Base-by-base conservation (phyloP, 768 basidiomycete species). In the Lentinus tigrinus region DNA sequence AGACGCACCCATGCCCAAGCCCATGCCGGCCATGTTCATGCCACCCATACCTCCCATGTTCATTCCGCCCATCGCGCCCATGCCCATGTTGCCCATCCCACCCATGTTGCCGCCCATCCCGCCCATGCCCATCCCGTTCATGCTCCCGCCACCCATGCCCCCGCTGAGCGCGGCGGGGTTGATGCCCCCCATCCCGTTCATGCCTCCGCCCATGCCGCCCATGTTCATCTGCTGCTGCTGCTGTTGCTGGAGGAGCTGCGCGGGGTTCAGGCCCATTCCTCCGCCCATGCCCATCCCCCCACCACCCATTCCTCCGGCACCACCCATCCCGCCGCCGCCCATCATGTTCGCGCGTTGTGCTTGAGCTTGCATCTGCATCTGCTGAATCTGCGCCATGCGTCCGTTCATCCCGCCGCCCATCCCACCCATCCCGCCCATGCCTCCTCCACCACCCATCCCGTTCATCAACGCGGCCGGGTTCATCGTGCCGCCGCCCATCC, bases 401-500 rank as follows among this genome's bases (percentile, higher is more conserved):
- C 47, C 42, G 53, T 50, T 38, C 51, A 58, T 57, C 16, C 55
- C 55, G 0, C 43, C 26, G 28, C 54, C 31, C n/a, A n/a, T n/a
- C n/a, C n/a, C n/a, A n/a, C n/a, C n/a, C n/a, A n/a, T 50, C n/a
- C 54, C 52, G 9, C 34, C 48, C 60, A 59, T 59, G 0, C 51
- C 54, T 13, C 48, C 52, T n/a, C 56, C 49, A 23, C 57, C 67
- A 16, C 66, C 61, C 53, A 61, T 58, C 26, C 56, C 52, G 53
- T 63, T 58, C 58, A 61, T 63, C 26, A 67, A 61, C 40, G 62
- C 62, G 19, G 62, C 60, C 23, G 67, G 65, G 57, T 71, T 70
- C 61, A 70, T 61, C 42, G 43, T 46, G 6, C 47, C 47, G 10
- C 47, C 47, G 17, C 47, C 47, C 47, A 47, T 47, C 21, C 43